Evolutionary conservation across 805 yeast genomes (phyloP), one percentile per base, ranked within the genome.

Genomic region (Kuraishia hungarica): DNA sequence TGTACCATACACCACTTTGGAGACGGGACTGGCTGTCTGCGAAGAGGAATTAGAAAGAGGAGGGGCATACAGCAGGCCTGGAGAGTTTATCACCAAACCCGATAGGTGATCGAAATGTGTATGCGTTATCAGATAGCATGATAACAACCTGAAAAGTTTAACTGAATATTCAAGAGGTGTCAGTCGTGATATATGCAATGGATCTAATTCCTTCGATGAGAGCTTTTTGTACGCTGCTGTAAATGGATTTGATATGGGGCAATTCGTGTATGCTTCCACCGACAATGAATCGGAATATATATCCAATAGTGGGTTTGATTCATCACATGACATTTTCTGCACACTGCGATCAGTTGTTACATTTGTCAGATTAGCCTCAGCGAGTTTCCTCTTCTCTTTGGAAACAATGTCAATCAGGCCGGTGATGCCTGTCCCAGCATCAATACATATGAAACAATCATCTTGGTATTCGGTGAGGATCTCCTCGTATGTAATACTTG

Each of bases 91-190:
- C 0, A 85, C 81, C 51, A 91, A 64, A 0, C 86, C 88, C 10
- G 79, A 65, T 15, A 89, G 74, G 66, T 91, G 97, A 67, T 91
- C 97, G 53, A 91, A 64, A 68, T 91, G 97, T 0, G 93, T 81
- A 67, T 91, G 97, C 0, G 97, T 81, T 26, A 91, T 77, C 51
- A 85, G 71, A 59, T 77, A 81, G 35, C 71, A 71, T 7, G 70
- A 64, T 1, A 84, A 64, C 6, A 67, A 59, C 4, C 69, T 67
- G 29, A 75, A 66, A 4, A 83, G 47, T 29, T 58, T 53, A 51
- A 61, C 60, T 2, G 79, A 64, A 22, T 64, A 53, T 52, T 65
- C 61, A 53, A 69, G 65, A 10, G 77, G 65, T 28, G 71, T 60
- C 24, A 50, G 39, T 13, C 17, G 43, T 35, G 43, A 35, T 35